phyloP scores from a whole-genome alignment of 2,329 filamentous ascomycete genomes.

The Paracamarosporium sp. region DNA sequence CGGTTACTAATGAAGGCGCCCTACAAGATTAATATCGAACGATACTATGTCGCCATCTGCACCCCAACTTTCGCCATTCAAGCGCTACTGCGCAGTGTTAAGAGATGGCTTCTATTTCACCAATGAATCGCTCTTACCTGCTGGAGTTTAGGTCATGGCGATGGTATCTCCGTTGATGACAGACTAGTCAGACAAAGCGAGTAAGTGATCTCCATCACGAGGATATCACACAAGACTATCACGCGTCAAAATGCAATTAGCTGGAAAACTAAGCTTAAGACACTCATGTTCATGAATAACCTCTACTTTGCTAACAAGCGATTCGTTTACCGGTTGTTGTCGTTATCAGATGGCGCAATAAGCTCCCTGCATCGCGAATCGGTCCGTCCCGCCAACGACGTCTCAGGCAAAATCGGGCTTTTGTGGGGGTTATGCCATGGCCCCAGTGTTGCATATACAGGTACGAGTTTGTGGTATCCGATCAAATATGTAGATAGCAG shows the following conservation, averaged over 20 bases:
- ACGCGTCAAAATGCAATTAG: not conserved
- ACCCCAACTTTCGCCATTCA: constrained; percentile 4
- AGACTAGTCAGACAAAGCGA: not conserved
- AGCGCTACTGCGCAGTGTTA: not conserved
- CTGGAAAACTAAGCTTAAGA: not conserved
- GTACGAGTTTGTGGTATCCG: too few relatives aligned
- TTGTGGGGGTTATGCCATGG: not conserved
- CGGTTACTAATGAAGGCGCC: not conserved
- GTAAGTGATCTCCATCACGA: not conserved
- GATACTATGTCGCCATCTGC: constrained; percentile 25
- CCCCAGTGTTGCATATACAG: not conserved
- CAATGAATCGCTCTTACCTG: not conserved
- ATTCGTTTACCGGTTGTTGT: not conserved
- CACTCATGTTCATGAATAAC: not conserved
- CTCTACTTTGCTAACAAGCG: not conserved
- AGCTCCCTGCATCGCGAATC: constrained; percentile 25
- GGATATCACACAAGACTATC: not conserved
- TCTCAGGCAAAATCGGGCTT: not conserved
- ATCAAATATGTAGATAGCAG: too few relatives aligned
- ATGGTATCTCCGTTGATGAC: not conserved
- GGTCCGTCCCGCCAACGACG: not conserved
- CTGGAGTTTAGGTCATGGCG: not conserved
- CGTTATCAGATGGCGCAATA: constrained; percentile 33
- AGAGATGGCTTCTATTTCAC: not conserved
- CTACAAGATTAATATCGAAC: constrained; percentile 17